phyloP scores from a whole-genome alignment of 805 yeast species.

The Ogataea pilisensis region DNA sequence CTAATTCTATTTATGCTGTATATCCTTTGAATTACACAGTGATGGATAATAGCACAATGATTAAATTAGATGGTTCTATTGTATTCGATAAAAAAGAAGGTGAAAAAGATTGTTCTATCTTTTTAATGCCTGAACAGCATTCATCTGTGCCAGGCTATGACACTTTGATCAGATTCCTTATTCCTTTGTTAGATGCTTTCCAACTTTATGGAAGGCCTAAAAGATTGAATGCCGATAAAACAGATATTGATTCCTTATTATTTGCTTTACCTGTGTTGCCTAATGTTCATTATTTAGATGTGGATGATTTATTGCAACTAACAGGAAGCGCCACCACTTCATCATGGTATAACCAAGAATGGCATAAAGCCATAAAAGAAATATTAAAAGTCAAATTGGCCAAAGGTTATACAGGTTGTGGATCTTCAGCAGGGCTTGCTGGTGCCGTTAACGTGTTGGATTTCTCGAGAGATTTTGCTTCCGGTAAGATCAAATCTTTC shows the following conservation, averaged over 20 bases:
- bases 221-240: constrained; percentile 69
- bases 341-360: constrained; percentile 54
- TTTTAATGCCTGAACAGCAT: constrained; percentile 79
- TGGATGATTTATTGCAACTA: constrained; percentile 51
- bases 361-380: constrained; percentile 56
- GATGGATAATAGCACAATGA: constrained; percentile 82
- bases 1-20: constrained; percentile 78
- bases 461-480: constrained; percentile 23
- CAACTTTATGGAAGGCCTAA: constrained; percentile 78
- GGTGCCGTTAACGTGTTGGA: constrained; percentile 43
- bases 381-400: constrained; percentile 49
- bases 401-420: constrained; percentile 73
- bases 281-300: constrained; percentile 63
- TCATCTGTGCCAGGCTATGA: constrained; percentile 82
- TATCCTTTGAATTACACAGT: constrained; percentile 82
- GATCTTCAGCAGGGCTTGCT: constrained; percentile 57
- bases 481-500: constrained; percentile 22
- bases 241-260: constrained; percentile 58
- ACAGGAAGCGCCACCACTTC: constrained; percentile 30
- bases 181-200: constrained; percentile 75
- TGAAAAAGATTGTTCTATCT: constrained; percentile 57
- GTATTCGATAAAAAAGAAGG: constrained; percentile 48
- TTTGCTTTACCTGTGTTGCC: constrained; percentile 86
- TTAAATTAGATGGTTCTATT: constrained; percentile 83
- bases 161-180: constrained; percentile 74